These are phyloP conservation scores for Barbatosphaeria neglecta DNA, from an alignment of 495 filamentous ascomycete genomes.

Conservation along the genomic window DNA sequence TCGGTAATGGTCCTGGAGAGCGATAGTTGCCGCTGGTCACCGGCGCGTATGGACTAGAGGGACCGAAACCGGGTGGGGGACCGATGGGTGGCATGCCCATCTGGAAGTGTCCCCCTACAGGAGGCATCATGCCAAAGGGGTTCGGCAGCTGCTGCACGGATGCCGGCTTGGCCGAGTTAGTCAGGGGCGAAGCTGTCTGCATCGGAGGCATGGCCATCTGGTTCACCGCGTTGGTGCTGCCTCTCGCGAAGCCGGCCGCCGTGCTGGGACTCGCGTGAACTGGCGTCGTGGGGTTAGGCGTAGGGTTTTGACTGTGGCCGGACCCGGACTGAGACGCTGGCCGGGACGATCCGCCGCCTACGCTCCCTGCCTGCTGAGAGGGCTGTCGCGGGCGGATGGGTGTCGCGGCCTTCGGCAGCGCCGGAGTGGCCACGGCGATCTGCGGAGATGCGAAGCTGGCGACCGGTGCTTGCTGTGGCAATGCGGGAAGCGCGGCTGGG, in stretches of 20 bases:
- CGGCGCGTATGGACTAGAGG: constrained; percentile 39
- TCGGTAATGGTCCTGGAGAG: constrained; percentile 17
- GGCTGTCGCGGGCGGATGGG: constrained; percentile 62
- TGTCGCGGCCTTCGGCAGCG: constrained; percentile 70
- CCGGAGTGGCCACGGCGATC: constrained; percentile 64
- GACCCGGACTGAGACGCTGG: constrained; percentile 35
- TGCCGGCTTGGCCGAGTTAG: constrained; percentile 17
- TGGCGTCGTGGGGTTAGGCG: constrained; percentile 48
- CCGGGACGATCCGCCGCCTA: constrained; percentile 47
- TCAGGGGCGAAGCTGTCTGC: constrained; percentile 8
- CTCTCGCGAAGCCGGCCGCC: constrained; percentile 32
- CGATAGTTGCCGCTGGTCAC: constrained; percentile 14
- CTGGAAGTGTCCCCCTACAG: constrained; percentile 22
- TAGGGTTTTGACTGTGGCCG: constrained; percentile 50
- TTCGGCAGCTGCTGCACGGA: constrained; percentile 28
- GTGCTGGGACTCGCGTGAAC: constrained; percentile 46
- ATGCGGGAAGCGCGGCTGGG: constrained; percentile 39
- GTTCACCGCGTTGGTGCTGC: constrained; percentile 7
- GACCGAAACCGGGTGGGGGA: constrained; percentile 28
- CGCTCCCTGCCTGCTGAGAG: constrained; percentile 69
- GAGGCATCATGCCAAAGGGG: constrained; percentile 21
- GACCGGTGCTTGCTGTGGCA: constrained; percentile 29
- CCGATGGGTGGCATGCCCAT: constrained; percentile 18
- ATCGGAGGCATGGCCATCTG: constrained; percentile 10
- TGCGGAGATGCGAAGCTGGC: constrained; percentile 64